Evolutionary conservation across 768 basidiomycete species (phyloP).

Genomic region (Leccinum arenicola): DNA sequence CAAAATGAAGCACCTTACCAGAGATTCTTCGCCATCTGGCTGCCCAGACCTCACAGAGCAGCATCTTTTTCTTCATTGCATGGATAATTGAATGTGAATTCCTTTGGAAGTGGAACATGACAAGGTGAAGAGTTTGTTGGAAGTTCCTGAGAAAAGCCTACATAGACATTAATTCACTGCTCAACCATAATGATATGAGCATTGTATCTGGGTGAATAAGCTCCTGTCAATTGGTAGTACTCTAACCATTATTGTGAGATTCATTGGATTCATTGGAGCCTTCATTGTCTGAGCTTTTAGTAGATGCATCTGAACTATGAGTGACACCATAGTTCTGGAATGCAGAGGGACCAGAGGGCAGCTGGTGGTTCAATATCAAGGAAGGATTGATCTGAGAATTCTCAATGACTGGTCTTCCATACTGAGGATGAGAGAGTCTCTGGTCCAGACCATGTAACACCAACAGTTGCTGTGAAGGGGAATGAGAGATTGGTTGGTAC

Average conservation of each 20-base stretch:
- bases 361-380: no score
- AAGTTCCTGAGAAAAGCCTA: background rate
- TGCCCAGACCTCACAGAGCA: background rate
- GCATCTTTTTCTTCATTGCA: background rate
- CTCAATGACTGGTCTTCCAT: no score
- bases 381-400: no score
- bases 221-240: background rate
- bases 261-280: no score
- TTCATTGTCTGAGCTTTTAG: no score
- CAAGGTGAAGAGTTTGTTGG: background rate
- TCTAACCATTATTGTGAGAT: background rate
- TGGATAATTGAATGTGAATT: background rate
- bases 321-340: background rate
- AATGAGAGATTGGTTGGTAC: background rate
- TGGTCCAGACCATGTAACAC: no score
- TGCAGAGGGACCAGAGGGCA: no score
- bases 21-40: background rate
- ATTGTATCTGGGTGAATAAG: background rate
- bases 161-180: background rate
- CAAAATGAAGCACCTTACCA: background rate
- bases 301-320: background rate
- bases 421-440: no score
- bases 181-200: background rate
- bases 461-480: no score
- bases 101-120: background rate